phyloP scores from a whole-genome alignment of 306 rosid species.

The Begonia loranthoides region DNA sequence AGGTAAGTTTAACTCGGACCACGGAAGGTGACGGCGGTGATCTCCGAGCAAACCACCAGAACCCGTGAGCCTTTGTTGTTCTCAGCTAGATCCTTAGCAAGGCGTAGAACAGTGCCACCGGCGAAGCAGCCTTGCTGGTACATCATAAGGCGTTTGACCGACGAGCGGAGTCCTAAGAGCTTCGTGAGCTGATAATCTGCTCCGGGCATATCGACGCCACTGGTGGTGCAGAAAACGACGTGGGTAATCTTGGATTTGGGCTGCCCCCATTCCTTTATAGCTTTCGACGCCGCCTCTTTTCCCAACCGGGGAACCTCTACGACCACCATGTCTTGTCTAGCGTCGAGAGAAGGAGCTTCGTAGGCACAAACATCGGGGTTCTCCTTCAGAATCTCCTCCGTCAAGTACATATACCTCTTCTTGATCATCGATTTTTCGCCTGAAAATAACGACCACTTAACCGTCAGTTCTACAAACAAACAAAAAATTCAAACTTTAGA shows the following conservation, averaged over 20 bases:
- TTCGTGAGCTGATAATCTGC: conserved; percentile 63
- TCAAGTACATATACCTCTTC: conserved; percentile 43
- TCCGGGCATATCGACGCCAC: conserved; percentile 76
- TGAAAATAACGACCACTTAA: conserved; percentile 4
- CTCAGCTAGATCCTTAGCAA: conserved; percentile 46
- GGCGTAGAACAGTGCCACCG: conserved; percentile 41
- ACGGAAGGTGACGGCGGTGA: conserved; percentile 38
- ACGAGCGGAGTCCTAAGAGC: conserved; percentile 49
- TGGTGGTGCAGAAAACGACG: conserved; percentile 53
- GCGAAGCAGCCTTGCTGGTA: conserved; percentile 57
- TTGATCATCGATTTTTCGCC: conserved; percentile 51
- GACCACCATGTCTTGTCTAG: conserved; percentile 60
- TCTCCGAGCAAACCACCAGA: conserved; percentile 40
- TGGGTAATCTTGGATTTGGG: conserved; percentile 65
- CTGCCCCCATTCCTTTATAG: conserved; percentile 35
- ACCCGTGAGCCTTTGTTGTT: conserved; percentile 43
- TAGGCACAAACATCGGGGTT: conserved; percentile 37
- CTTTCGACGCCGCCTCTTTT: conserved; percentile 55
- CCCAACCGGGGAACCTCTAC: conserved; percentile 61
- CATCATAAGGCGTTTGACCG: conserved; percentile 65
- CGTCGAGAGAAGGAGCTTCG: conserved; percentile 60
- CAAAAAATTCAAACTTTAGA: too few relatives aligned
- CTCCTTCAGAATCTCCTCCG: conserved; percentile 33
- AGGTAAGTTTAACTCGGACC: conserved; percentile 37
- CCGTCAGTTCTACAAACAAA: too few relatives aligned